Evolutionary conservation across 257 asterid species (phyloP).

Genomic region (Nicotiana noctiflora): DNA sequence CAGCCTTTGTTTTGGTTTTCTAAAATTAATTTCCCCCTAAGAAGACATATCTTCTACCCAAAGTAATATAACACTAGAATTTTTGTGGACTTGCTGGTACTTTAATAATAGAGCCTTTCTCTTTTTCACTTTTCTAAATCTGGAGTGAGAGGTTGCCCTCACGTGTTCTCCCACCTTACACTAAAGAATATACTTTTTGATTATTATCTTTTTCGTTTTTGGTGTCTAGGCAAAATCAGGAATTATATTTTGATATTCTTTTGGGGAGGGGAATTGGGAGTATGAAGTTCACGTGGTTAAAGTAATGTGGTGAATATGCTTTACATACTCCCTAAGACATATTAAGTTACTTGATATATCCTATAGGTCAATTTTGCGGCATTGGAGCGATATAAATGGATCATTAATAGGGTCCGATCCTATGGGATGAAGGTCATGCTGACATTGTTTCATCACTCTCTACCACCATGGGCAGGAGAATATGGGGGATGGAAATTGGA

Average conservation of each 20-base stretch:
- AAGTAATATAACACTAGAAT: not conserved
- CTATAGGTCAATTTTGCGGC: conserved; percentile 83
- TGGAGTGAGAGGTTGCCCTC: not conserved
- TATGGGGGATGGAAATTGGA: conserved; percentile 97
- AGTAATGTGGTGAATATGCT: not conserved
- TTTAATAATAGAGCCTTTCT: not conserved
- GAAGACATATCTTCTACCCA: not conserved
- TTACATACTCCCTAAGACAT: not conserved
- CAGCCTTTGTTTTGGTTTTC: not conserved
- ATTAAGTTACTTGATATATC: conserved; percentile 4
- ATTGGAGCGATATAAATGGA: conserved; percentile 91
- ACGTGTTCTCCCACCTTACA: not conserved
- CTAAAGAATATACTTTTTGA: too few species aligned
- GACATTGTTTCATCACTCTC: conserved; percentile 91
- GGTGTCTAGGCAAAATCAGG: too few species aligned
- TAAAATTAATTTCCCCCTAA: not conserved
- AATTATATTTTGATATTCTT: too few species aligned
- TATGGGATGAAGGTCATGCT: conserved; percentile 97
- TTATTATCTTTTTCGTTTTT: too few species aligned
- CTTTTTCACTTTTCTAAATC: not conserved
- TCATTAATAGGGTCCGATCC: conserved; percentile 63
- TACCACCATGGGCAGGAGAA: conserved; percentile 99
- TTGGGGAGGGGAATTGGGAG: too few species aligned
- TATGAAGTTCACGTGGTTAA: too few species aligned
- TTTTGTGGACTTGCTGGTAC: not conserved